phyloP scores from a whole-genome alignment of 805 yeast species.

The Ogataea thermomethanolica region DNA sequence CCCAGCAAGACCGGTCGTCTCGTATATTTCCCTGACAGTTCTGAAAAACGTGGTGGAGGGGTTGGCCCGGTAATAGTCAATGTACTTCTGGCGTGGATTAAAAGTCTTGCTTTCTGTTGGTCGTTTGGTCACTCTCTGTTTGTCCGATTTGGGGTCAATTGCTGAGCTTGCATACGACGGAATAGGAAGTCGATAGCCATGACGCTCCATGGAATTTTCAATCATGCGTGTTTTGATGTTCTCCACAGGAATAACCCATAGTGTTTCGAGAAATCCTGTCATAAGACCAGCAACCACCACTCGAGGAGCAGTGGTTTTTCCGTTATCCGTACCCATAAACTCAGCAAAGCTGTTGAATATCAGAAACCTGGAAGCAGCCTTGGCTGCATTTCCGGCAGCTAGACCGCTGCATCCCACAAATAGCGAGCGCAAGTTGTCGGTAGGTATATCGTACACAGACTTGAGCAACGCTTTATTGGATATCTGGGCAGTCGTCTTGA shows the following conservation, averaged over 20 bases:
- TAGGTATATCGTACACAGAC: slow-evolving; percentile 35
- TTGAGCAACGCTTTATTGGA: slow-evolving; percentile 37
- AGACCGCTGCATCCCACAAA: slow-evolving; percentile 71
- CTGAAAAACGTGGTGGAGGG: slow-evolving; percentile 54
- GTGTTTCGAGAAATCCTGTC: slow-evolving; percentile 79
- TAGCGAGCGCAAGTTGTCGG: slow-evolving; percentile 28
- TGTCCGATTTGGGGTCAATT: slow-evolving; percentile 24
- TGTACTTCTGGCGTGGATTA: slow-evolving; percentile 16
- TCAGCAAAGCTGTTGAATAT: slow-evolving; percentile 73
- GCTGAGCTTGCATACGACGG: slow-evolving; percentile 5
- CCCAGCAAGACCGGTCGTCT: slow-evolving; percentile 69
- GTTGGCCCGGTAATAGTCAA: slow-evolving; percentile 40
- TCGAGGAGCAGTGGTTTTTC: slow-evolving; percentile 73
- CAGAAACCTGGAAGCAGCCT: slow-evolving; percentile 69
- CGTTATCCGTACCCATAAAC: slow-evolving; percentile 55
- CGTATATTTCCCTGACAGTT: slow-evolving; percentile 63
- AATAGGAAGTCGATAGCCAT: slow-evolving; percentile 28
- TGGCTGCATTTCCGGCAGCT: slow-evolving; percentile 68
- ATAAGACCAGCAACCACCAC: slow-evolving; percentile 78
- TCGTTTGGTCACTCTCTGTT: slow-evolving; percentile 15
- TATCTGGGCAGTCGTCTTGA: slow-evolving; percentile 63
- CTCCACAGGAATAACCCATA: slow-evolving; percentile 89
- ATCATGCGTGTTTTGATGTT: slow-evolving; percentile 77
- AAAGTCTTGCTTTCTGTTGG: slow-evolving; percentile 7
- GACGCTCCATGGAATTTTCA: slow-evolving; percentile 50